Conservation (phyloP, 768 basidiomycete species). For the Omphalotus guepiniiformis region DNA sequence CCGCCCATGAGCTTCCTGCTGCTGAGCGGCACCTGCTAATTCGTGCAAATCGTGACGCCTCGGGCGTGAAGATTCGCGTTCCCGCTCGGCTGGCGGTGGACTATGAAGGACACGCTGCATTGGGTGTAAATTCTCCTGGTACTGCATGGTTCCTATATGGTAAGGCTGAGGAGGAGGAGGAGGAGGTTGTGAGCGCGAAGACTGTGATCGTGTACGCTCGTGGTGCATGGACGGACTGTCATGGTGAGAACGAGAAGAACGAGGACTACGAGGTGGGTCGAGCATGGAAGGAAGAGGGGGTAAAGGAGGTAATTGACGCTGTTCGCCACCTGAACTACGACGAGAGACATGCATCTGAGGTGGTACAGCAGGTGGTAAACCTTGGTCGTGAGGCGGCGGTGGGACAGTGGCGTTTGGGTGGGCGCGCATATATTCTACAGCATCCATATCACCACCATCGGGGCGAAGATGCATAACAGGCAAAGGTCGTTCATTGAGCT, state of each 20-base stretch:
- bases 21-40: slow-evolving; percentile 25
- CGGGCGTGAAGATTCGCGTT: slow-evolving; percentile 25
- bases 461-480: slow-evolving; percentile 48
- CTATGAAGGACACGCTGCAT: slow-evolving; percentile 46
- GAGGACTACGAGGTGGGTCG: slow-evolving; percentile 42
- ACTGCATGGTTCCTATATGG: slow-evolving; percentile 33
- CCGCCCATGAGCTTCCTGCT: slow-evolving; percentile 19
- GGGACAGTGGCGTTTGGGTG: slow-evolving; percentile 14
- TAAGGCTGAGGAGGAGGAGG: slow-evolving; percentile 36
- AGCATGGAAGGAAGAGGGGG: slow-evolving; percentile 43
- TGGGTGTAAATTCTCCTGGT: slow-evolving; percentile 41
- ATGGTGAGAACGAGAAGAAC: slow-evolving; percentile 27
- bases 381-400: slow-evolving; percentile 34
- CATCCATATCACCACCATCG: too few species aligned
- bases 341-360: slow-evolving; percentile 37
- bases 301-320: slow-evolving; percentile 47
- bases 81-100: slow-evolving; percentile 42
- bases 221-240: slow-evolving; percentile 40
- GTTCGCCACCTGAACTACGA: slow-evolving; percentile 31
- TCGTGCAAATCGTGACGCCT: slow-evolving; percentile 39
- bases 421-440: slow-evolving; percentile 33
- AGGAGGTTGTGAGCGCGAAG: slow-evolving; percentile 48
- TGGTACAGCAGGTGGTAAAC: slow-evolving; percentile 36
- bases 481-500: slow-evolving; percentile 29
- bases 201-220: slow-evolving; percentile 44